These are phyloP conservation scores for Rhizopogon sp. DNA, from an alignment of 768 basidiomycete genomes.

Conservation along the genomic window DNA sequence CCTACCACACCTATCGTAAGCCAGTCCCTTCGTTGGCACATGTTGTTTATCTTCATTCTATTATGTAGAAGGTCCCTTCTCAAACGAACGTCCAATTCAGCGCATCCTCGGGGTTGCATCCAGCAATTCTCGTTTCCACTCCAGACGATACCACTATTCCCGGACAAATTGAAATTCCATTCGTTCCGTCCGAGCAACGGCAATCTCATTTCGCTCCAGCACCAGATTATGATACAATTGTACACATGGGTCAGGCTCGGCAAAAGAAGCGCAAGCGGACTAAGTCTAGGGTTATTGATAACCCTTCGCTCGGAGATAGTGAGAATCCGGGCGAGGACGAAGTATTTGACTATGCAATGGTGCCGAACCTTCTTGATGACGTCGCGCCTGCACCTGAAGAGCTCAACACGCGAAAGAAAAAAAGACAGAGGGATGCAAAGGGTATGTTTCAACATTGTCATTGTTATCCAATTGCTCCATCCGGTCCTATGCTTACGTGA, in stretches of 20 bases:
- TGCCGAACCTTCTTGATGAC: conserved; percentile 70
- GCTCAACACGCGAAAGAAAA: conserved; percentile 34
- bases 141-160: background rate
- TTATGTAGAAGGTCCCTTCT: background rate
- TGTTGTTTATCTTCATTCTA: background rate
- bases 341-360: conserved; percentile 64
- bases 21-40: background rate
- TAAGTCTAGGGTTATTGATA: conserved; percentile 20
- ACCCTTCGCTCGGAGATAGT: conserved; percentile 6
- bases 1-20: conserved; percentile 46
- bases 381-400: conserved; percentile 31
- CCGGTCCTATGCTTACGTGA: conserved; percentile 1
- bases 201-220: conserved; percentile 18
- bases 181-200: conserved; percentile 65
- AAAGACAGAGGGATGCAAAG: conserved; percentile 48
- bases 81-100: background rate
- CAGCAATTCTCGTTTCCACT: background rate
- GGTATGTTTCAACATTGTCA: conserved; percentile 14
- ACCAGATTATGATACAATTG: conserved; percentile 55
- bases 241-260: conserved; percentile 63
- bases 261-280: conserved; percentile 63
- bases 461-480: no score
- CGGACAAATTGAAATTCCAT: conserved; percentile 65
- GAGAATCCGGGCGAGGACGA: conserved; percentile 27
- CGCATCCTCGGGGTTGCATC: background rate